Base-by-base conservation (phyloP, 2,329 filamentous ascomycete genomes). In the Trichophyton schoenleinii region DNA sequence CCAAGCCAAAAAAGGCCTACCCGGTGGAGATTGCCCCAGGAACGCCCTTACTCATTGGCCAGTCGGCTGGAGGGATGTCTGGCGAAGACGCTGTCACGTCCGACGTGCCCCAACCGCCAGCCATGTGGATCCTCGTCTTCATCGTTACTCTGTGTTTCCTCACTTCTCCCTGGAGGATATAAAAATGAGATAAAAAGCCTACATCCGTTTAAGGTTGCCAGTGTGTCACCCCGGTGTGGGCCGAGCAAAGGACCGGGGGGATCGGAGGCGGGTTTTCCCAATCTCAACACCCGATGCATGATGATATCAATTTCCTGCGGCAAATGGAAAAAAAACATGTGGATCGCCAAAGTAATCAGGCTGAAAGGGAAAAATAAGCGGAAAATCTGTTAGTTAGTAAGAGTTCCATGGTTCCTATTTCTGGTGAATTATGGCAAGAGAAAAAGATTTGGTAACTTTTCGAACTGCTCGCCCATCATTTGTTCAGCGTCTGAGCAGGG, bases 171-270 rank as follows among this genome's bases (percentile, higher is more conserved):
- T 28, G 20, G 46, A 9, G 34, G 34, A 52, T 28, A 22, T 44
- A 44, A 44, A 25, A 28, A 52, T 15, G 20, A 28, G 11, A 52
- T 31, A 28, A 28, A 52, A 25, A 8, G 28, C 41, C 25, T 22
- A 52, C 22, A 28, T 52, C 3, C 3, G 20, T 31, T 55, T 55
- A 34, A 55, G 52, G 52, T 55, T 55, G 52, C 52, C 25, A 55
- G 52, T 34, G 52, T 55, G 52, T 55, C n/a, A 20, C 28, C 52
- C 52, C 52, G 52, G n/a, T 55, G 52, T 55, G 52, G 52, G 52
- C 52, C 52, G 52, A 34, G n/a, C 15, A 15, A 55, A 55, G 31
- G 25, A 55, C 18, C 13, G 49, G 28, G n/a, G 52, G 18, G 31
- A 34, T 55, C 52, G 52, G 31, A 34, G 52, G 52, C 46, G 46